Evolutionary conservation across 1,284 basidiomycete species (phyloP).

Genomic region (Papiliotrema terrestris): DNA sequence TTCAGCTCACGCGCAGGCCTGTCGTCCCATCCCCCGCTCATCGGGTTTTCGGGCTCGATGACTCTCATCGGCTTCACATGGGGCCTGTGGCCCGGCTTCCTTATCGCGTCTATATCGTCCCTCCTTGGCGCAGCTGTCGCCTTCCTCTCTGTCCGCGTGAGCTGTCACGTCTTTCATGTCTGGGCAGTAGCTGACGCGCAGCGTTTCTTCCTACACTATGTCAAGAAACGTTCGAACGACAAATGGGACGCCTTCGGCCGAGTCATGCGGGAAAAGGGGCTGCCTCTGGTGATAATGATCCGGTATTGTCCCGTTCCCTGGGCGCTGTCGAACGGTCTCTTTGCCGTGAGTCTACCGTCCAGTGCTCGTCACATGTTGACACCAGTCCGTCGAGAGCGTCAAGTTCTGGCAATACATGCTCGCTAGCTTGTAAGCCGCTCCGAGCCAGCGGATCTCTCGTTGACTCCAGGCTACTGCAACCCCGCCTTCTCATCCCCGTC

Average conservation of each 20-base stretch:
- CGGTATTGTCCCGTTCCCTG: constrained; percentile 48
- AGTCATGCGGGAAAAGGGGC: constrained; percentile 46
- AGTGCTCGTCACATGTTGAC: neutral
- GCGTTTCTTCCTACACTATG: constrained; percentile 45
- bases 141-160: constrained; percentile 43
- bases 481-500: constrained; percentile 43
- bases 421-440: constrained; percentile 36
- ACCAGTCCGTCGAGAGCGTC: constrained; percentile 45
- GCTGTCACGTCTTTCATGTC: constrained; percentile 4
- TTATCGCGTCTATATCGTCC: constrained; percentile 34
- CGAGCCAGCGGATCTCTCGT: neutral
- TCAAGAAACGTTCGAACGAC: constrained; percentile 31
- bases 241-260: constrained; percentile 48
- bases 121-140: constrained; percentile 38
- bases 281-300: constrained; percentile 47
- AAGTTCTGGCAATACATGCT: constrained; percentile 45
- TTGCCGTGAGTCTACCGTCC: constrained; percentile 36
- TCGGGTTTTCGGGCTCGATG: constrained; percentile 44
- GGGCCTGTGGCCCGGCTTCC: constrained; percentile 43
- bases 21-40: constrained; percentile 46
- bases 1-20: constrained; percentile 23
- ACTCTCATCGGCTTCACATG: constrained; percentile 48
- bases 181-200: constrained; percentile 6
- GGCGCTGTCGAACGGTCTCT: constrained; percentile 47
- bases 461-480: constrained; percentile 28